These are phyloP conservation scores for Lanmaoa pseudosensibilis DNA, from an alignment of 768 basidiomycete genomes.

Conservation along the genomic window DNA sequence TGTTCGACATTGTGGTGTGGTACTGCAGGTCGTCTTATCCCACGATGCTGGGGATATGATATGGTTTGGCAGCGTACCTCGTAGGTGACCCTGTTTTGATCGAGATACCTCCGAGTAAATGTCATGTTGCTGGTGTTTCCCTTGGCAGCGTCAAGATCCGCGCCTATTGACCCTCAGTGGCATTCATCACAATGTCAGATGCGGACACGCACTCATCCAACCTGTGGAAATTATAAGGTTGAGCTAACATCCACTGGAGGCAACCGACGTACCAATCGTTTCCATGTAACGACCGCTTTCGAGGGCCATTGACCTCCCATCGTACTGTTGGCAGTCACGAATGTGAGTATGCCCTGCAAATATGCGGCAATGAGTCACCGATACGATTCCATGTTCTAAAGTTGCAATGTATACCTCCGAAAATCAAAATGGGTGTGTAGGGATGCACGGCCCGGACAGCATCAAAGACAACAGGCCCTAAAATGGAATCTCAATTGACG, in stretches of 20 bases:
- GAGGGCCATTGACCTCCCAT: conserved; percentile 40
- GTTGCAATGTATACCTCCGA: conserved; percentile 53
- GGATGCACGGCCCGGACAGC: conserved; percentile 74
- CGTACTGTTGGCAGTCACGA: conserved; percentile 28
- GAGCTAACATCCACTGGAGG: background rate
- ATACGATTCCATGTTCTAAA: background rate
- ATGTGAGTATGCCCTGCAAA: conserved; percentile 49
- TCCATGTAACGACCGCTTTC: conserved; percentile 93
- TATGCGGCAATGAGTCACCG: background rate
- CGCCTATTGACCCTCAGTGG: conserved; percentile 35
- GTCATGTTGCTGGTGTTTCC: conserved; percentile 49
- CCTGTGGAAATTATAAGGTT: conserved; percentile 24
- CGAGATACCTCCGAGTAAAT: conserved; percentile 73
- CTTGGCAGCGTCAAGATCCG: conserved; percentile 43
- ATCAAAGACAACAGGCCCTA: conserved; percentile 72
- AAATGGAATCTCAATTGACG: background rate
- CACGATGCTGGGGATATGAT: background rate
- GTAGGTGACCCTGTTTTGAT: conserved; percentile 76
- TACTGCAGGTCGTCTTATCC: conserved; percentile 42
- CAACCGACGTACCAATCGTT: conserved; percentile 62
- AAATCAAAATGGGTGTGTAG: conserved; percentile 73
- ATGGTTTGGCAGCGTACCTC: conserved; percentile 44
- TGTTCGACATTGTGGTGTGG: conserved; percentile 55
- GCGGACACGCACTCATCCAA: conserved; percentile 57
- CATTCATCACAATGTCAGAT: background rate